Evolutionary conservation across 441 rosid species (phyloP), one percentile per base, ranked within the genome.

Genomic region (Cnidoscolus chayamansa): DNA sequence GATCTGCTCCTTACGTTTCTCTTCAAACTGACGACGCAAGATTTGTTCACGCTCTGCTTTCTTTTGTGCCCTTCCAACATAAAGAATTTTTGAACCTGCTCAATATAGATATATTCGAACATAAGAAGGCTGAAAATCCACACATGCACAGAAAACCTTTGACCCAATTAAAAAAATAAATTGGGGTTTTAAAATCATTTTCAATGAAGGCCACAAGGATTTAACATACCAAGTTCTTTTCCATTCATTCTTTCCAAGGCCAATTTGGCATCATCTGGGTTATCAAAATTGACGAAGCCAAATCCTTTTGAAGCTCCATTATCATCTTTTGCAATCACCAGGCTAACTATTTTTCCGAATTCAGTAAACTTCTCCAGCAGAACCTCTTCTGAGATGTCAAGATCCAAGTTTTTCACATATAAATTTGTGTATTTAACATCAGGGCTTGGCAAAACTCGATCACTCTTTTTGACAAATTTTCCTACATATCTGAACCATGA

Each of bases 61-160:
- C 76, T 76, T 87, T 72, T 87, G 85, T 69, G 97, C 98, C 71
- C 85, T 87, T 76, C 89, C 97, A 16, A 91, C 96, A 79, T 82
- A 91, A 63, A 91, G 67, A 12, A 47, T 80, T 86, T 84, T 88
- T 43, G 85, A 81, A 69, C 92, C 98, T 90, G 83, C 76, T 35
- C 57, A 72, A 43, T 2, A 62, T 19, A 62, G 10, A 43, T 19
- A 59, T 31, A 57, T 30, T 43, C 37, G n/a, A 50, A 60, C 49
- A n/a, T 50, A 43, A 45, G 37, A 70, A n/a, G 48, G 43, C 19
- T 30, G 0, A 51, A 63, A 16, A n/a, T 17, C 43, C 32, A 58
- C 31, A 19, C 4, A 32, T 2, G 31, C 19, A 37, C 10, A 58
- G 15, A 37, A 10, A 59, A 58, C 12, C 37, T 10, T 31, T 58